phyloP scores from a whole-genome alignment of 2,329 filamentous ascomycete genomes.

The Fusarium torulosum region DNA sequence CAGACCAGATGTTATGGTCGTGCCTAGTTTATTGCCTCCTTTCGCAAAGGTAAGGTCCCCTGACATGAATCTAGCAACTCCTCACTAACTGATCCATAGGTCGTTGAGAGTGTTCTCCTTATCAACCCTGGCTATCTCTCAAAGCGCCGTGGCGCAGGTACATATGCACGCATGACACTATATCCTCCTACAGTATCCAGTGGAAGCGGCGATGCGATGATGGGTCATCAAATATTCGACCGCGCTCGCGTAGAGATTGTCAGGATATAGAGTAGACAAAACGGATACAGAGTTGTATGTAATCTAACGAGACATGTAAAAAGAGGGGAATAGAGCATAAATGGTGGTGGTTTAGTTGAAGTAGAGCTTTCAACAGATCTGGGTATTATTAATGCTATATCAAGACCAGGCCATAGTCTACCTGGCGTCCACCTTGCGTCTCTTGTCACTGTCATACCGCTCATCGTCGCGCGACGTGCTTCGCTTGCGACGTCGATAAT shows the following conservation, averaged over 20 bases:
- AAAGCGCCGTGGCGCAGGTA: slow-evolving; percentile 86
- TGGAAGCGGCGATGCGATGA: slow-evolving; percentile 67
- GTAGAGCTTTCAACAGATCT: background rate
- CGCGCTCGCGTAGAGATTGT: slow-evolving; percentile 89
- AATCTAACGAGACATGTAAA: slow-evolving; percentile 42
- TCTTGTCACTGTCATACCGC: slow-evolving; percentile 70
- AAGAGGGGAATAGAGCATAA: slow-evolving; percentile 23
- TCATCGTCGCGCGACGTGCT: slow-evolving; percentile 68
- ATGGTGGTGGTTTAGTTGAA: slow-evolving; percentile 18
- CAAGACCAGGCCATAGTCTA: slow-evolving; percentile 31
- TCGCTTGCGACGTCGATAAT: slow-evolving; percentile 66
- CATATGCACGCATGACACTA: slow-evolving; percentile 84
- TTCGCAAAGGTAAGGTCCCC: slow-evolving; percentile 82
- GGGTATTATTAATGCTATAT: slow-evolving; percentile 48
- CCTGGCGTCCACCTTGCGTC: slow-evolving; percentile 66
- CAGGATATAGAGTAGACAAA: slow-evolving; percentile 68
- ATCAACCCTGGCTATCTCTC: slow-evolving; percentile 92
- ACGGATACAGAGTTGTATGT: slow-evolving; percentile 18
- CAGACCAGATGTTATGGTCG: slow-evolving; percentile 84
- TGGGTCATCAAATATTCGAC: slow-evolving; percentile 83
- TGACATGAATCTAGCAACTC: background rate
- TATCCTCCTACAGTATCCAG: slow-evolving; percentile 73
- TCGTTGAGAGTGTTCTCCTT: slow-evolving; percentile 88
- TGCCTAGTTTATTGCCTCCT: slow-evolving; percentile 84
- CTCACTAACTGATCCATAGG: slow-evolving; percentile 63